A percentile compares a stretch with the other conserved stretches of the same genome.
phyloP scores from a whole-genome alignment of 2,329 filamentous ascomycete genomes.

The Clonostachys chloroleuca region DNA sequence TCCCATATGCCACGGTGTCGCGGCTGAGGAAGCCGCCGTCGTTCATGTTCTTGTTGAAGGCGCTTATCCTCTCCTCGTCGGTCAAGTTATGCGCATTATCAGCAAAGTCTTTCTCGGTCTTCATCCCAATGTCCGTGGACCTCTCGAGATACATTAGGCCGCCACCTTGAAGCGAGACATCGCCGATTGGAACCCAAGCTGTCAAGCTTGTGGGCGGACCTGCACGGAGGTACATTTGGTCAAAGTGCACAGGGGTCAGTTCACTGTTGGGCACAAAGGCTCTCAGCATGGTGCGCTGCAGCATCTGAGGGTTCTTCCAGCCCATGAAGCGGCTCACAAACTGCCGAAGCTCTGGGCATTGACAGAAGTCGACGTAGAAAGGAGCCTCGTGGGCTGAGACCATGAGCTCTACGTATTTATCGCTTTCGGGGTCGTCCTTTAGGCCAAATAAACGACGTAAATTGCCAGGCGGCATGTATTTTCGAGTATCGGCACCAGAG shows the following conservation, averaged over 20 bases:
- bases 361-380: constrained; percentile 22
- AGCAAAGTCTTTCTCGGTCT: constrained; percentile 48
- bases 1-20: constrained; percentile 29
- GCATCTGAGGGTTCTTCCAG: constrained; percentile 44
- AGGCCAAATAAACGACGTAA: background rate
- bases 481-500: background rate
- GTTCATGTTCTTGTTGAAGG: constrained; percentile 59
- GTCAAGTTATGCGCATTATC: constrained; percentile 38
- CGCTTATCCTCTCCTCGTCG: constrained; percentile 43
- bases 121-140: constrained; percentile 29
- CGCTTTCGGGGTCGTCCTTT: constrained; percentile 1
- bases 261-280: constrained; percentile 53
- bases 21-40: constrained; percentile 46
- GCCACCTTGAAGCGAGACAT: constrained; percentile 47
- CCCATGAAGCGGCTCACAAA: constrained; percentile 47
- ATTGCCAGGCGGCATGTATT: too few relatives aligned
- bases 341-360: constrained; percentile 41
- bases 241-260: constrained; percentile 56
- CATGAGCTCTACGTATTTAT: background rate
- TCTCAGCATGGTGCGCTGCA: constrained; percentile 41
- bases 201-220: constrained; percentile 51
- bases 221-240: constrained; percentile 52
- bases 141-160: constrained; percentile 54
- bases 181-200: constrained; percentile 53
- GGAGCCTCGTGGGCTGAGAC: constrained; percentile 1